These are phyloP conservation scores for Crithidia expoeki DNA, from an alignment of 208 protist genomes.

Conservation along the genomic window DNA sequence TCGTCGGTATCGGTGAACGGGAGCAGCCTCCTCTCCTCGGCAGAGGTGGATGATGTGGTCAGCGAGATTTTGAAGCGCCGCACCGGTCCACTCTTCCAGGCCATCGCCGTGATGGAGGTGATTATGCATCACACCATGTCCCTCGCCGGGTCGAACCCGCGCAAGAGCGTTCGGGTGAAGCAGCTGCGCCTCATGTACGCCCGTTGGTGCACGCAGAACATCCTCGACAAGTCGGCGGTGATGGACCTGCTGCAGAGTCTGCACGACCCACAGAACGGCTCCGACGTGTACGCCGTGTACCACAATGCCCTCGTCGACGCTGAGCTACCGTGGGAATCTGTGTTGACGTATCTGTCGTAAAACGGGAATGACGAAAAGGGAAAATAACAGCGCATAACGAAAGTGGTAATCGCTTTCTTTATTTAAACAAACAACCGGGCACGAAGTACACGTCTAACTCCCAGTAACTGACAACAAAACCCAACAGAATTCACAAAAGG, in stretches of 20 bases:
- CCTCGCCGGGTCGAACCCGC: constrained; percentile 17
- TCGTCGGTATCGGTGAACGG: constrained; percentile 37
- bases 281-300: constrained; percentile 49
- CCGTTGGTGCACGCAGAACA: constrained; percentile 50
- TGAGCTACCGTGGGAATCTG: constrained; percentile 39
- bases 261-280: constrained; percentile 23
- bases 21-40: constrained; percentile 38
- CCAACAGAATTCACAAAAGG: background rate
- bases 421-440: too few relatives aligned
- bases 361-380: background rate
- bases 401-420: too few relatives aligned
- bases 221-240: constrained; percentile 48
- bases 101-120: constrained; percentile 72
- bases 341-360: constrained; percentile 45
- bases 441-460: too few relatives aligned
- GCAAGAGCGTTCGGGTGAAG: constrained; percentile 43
- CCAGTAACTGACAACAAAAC: constrained; percentile 18
- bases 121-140: constrained; percentile 65
- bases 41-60: constrained; percentile 55
- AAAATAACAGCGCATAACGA: too few relatives aligned
- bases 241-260: constrained; percentile 49
- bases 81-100: constrained; percentile 47
- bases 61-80: constrained; percentile 42
- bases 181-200: constrained; percentile 56
- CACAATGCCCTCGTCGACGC: constrained; percentile 48